Percentiles rank a stretch among this genome's conserved stretches.
Conservation (phyloP, 2,329 filamentous ascomycete genomes). For the Kalmusia sp. region DNA sequence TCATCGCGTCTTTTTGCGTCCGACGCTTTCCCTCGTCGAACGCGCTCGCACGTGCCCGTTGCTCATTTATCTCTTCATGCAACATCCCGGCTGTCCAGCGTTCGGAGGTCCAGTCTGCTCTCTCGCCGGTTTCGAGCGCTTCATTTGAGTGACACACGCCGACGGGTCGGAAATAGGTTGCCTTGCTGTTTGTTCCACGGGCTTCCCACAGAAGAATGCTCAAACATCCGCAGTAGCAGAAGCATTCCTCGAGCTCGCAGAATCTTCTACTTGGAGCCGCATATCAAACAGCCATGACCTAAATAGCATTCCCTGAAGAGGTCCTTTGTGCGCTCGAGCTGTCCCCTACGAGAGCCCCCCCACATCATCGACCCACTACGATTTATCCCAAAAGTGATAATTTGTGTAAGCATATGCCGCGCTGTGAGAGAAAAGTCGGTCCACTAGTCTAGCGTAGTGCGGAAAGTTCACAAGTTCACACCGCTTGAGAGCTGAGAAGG, state of each 20-base stretch:
- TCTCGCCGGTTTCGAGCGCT: neutral
- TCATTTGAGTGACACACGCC: conserved; percentile 6
- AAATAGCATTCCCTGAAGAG: neutral
- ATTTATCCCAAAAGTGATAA: too few species aligned
- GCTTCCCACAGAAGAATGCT: neutral
- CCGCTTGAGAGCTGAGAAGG: neutral
- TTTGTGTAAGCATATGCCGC: too few species aligned
- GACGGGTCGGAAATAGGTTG: neutral
- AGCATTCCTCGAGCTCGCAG: neutral
- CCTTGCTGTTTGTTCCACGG: neutral
- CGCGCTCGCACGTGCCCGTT: neutral
- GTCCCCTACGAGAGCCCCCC: too few species aligned
- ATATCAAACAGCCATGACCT: neutral
- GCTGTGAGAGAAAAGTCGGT: too few species aligned
- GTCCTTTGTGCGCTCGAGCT: neutral
- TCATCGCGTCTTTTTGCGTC: neutral
- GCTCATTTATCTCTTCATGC: neutral
- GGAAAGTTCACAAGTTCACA: neutral
- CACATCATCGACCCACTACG: too few species aligned
- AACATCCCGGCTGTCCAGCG: neutral
- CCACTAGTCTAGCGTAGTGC: too few species aligned
- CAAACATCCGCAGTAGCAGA: conserved; percentile 12
- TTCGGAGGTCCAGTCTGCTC: neutral
- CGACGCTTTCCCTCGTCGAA: neutral
- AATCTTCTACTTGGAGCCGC: too few species aligned